Base-by-base conservation (phyloP, 129 eudicot genomes). In the Logfia minima region DNA sequence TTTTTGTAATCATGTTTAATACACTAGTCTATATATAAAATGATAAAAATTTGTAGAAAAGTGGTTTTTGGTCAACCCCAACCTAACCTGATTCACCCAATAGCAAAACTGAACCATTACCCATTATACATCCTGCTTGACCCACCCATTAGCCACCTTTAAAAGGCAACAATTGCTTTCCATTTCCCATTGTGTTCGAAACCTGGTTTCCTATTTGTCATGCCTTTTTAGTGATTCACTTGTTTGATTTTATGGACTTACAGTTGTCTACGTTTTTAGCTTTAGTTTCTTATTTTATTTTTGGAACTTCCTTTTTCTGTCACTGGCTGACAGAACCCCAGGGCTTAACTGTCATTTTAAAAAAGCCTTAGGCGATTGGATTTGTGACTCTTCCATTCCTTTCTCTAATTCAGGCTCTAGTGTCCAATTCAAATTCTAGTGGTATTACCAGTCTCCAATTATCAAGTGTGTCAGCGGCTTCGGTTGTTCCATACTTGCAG, bases 401-500 rank as follows among this genome's bases (percentile, higher is more conserved):
- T 65, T 59, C 53, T 72, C 43, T 6, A 24, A 71, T 66, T 79
- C 84, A 92, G 98, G 93, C 71, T 41, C 87, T 43, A 72, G 78
- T 39, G 58, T 61, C 75, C 17, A 85, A 83, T 64, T 71, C 87
- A 24, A 68, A 8, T 80, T 61, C 79, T 21, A 83, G 88, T 83
- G 90, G 81, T 75, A 45, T 75, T n/a, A 34, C 81, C 34, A 85
- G 71, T 83, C 83, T 88, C 60, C 78, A 64, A 31, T 29, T 43
- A 37, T 79, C 89, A 71, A 69, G 59, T 64, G 74, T 81, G 78
- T 53, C 93, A 51, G 88, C 92, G 76, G 80, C 89, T 81, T 84
- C 92, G 43, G 76, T 91, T 62, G 88, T 89, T 83, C 99, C 93
- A 56, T 87, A 92, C 68, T 80, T 94, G 84, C 97, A 91, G 72